These are phyloP conservation scores for Chenopodium formosanum DNA, from an alignment of 148 eudicot species.

Conservation along the genomic window DNA sequence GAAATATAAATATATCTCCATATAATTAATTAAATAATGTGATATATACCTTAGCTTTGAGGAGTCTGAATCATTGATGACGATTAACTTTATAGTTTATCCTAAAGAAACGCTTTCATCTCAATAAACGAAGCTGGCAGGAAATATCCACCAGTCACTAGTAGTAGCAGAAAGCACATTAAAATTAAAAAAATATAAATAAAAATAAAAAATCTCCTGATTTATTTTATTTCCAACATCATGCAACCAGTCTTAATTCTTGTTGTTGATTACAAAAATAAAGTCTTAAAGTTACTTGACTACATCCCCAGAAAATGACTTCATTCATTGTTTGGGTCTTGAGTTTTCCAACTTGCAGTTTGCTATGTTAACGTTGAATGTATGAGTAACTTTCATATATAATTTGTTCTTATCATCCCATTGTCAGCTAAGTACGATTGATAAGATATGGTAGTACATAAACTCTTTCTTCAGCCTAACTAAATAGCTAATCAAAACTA, in stretches of 20 bases:
- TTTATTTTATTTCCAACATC: neutral
- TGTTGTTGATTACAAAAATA: neutral
- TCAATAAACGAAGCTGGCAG: neutral
- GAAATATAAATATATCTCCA: too few species aligned
- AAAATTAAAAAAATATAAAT: too few species aligned
- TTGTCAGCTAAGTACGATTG: too few species aligned
- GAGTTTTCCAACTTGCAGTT: neutral
- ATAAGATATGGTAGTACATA: too few species aligned
- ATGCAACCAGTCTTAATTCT: neutral
- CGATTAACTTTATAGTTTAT: constrained; percentile 6
- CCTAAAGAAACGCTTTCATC: neutral
- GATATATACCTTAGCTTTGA: neutral
- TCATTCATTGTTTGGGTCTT: neutral
- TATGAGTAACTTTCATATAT: neutral
- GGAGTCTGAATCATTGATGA: constrained; percentile 3
- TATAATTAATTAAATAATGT: neutral
- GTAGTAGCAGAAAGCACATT: neutral
- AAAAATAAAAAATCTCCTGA: too few species aligned
- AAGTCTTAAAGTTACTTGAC: neutral
- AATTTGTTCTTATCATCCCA: neutral
- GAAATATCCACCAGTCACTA: neutral
- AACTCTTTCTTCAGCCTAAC: too few species aligned
- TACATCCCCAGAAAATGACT: constrained; percentile 10
- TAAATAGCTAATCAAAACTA: too few species aligned
- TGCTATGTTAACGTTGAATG: neutral